phyloP scores from a whole-genome alignment of 1,139 yeast genomes.

The Saccharomyces hybrid region DNA sequence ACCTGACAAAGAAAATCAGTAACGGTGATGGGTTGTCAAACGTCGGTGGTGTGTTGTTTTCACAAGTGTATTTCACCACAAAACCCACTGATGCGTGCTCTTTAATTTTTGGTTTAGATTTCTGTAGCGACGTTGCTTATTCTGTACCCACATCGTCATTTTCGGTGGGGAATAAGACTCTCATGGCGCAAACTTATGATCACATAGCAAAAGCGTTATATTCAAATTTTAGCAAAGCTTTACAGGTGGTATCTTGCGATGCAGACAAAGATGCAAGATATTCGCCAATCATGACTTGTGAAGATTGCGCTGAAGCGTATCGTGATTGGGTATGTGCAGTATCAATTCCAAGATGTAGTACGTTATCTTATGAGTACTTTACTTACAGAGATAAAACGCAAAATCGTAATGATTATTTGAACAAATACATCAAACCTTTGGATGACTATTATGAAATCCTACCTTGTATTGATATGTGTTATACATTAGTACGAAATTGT shows the following conservation, averaged over 20 bases:
- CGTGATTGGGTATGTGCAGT: slow-evolving; percentile 87
- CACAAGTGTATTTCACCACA: slow-evolving; percentile 55
- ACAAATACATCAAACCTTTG: slow-evolving; percentile 52
- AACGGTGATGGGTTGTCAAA: slow-evolving; percentile 26
- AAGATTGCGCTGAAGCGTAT: slow-evolving; percentile 63
- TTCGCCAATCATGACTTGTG: slow-evolving; percentile 68
- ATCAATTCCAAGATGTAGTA: slow-evolving; percentile 79
- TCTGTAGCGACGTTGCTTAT: slow-evolving; percentile 78
- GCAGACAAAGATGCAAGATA: slow-evolving; percentile 58
- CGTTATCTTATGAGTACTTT: slow-evolving; percentile 42
- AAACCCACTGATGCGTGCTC: slow-evolving; percentile 54
- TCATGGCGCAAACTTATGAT: slow-evolving; percentile 49
- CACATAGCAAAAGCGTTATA: slow-evolving; percentile 48
- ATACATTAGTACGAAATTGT: slow-evolving; percentile 73
- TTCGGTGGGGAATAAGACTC: slow-evolving; percentile 18
- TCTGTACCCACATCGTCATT: slow-evolving; percentile 61
- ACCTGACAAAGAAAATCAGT: slow-evolving; percentile 41
- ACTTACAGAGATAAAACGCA: slow-evolving; percentile 40
- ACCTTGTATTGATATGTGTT: slow-evolving; percentile 80
- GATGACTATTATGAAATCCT: slow-evolving; percentile 63
- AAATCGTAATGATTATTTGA: slow-evolving; percentile 57
- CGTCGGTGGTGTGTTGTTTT: slow-evolving; percentile 62
- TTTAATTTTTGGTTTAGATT: slow-evolving; percentile 62
- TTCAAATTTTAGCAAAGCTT: slow-evolving; percentile 61
- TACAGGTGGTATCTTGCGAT: slow-evolving; percentile 74